Base-by-base conservation (phyloP, 257 asterid species). In the Plectranthus barbatus region DNA sequence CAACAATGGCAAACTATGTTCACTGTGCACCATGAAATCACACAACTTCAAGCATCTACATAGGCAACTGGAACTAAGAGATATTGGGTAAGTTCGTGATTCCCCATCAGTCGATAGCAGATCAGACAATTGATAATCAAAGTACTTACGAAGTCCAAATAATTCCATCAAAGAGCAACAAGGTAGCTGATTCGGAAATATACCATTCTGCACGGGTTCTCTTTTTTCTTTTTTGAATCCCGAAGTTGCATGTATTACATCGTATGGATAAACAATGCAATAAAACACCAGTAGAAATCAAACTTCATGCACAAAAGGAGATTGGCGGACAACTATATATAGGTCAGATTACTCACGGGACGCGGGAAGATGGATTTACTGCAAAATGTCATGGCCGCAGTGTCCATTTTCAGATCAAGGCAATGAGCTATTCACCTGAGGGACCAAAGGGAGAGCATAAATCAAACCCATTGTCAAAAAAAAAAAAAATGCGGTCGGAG, bases 371-470 rank as follows among this genome's bases (percentile, higher is more conserved):
- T 14, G 46, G 81, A 75, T 69, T 73, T 75, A 23, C 69, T 72
- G 79, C 74, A 64, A 50, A 75, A 72, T 56, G 73, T 64, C 70
- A 75, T 64, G 18, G 76, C 20, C 42, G 79, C 84, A 19, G 75
- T 52, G 51, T 68, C 84, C 84, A 79, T 79, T 60, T 57, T 68
- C 68, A 62, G 70, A 78, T 71, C 76, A 76, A 66, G 40, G 34
- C 18, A 54, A 42, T 55, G 44, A 48, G 64, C 1, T 46, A 61
- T 41, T 61, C 59, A 40, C 36, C 74, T 62, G 62, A 47, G 45
- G 4, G 20, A 37, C 46, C 11, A 39, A 47, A 58, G 18, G 9
- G 11, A 21, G 14, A 46, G 42, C 42, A 59, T 36, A 37, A 58
- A 6, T 47, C 10, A 63, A 60, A 23, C 39, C 56, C 66, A 37